A percentile compares a stretch with the other conserved stretches of the same genome.
Evolutionary conservation across 352 stramenopile species (phyloP).

Genomic region (Elongisporangium senticosum): DNA sequence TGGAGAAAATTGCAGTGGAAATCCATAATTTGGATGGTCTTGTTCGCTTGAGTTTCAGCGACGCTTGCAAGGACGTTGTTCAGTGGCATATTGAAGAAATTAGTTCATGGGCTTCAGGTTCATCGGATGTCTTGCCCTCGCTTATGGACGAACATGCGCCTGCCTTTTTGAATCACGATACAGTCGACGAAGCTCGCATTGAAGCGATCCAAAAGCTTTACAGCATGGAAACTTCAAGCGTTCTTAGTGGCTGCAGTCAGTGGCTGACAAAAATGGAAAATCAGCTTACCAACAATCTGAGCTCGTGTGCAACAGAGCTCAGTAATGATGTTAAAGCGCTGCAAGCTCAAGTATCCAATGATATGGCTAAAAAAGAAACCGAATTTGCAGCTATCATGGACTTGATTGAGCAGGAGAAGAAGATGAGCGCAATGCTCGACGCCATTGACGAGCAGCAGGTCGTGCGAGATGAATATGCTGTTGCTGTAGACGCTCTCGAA

Average conservation of each 20-base stretch:
- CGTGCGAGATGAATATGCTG: slow-evolving; percentile 54
- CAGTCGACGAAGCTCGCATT: slow-evolving; percentile 20
- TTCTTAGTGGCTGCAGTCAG: slow-evolving; percentile 54
- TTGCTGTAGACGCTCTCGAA: slow-evolving; percentile 49
- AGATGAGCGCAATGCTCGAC: slow-evolving; percentile 63
- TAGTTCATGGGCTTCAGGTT: slow-evolving; percentile 30
- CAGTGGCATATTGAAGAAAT: slow-evolving; percentile 45
- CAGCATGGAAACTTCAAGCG: slow-evolving; percentile 35
- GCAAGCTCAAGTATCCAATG: slow-evolving; percentile 27
- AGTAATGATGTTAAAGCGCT: slow-evolving; percentile 38
- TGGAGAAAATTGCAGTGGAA: neutral
- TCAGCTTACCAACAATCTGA: slow-evolving; percentile 34
- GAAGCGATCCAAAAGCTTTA: slow-evolving; percentile 44
- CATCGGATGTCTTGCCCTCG: slow-evolving; percentile 39
- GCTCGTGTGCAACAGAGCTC: slow-evolving; percentile 25
- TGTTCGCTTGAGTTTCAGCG: slow-evolving; percentile 1
- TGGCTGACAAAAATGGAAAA: slow-evolving; percentile 58
- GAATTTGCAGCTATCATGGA: slow-evolving; percentile 57
- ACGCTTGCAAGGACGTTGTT: slow-evolving; percentile 37
- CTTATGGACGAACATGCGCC: slow-evolving; percentile 41
- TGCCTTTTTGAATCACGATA: slow-evolving; percentile 31
- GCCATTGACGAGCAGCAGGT: slow-evolving; percentile 75
- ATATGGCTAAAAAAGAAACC: slow-evolving; percentile 34
- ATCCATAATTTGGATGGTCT: neutral
- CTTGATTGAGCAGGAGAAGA: slow-evolving; percentile 63